Base-by-base conservation (phyloP, 164 flowering plant genomes). In the Magnolia sinica region DNA sequence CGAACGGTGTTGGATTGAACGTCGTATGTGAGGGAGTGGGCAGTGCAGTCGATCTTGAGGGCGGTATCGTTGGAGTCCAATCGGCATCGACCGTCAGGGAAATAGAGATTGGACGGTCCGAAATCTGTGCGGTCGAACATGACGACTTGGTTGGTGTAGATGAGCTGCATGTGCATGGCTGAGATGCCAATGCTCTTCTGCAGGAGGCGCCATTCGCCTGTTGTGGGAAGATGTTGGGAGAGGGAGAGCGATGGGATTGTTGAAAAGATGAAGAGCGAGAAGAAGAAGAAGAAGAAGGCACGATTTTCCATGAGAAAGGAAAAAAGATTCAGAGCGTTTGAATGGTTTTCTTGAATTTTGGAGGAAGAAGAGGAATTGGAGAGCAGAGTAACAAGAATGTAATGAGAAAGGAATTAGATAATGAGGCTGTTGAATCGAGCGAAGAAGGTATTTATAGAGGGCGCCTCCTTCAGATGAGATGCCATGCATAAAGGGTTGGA, bases 161-260 rank as follows among this genome's bases (percentile, higher is more conserved):
- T 83, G 31, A 91, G 79, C 74, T 91, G 95, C 91, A 89, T 88
- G 90, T 92, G 97, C 95, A 92, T 92, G 82, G 93, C 94, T 20
- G 94, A 88, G 70, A 92, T 76, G 55, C 97, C 97, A 22, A 89
- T 76, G 85, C 86, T 85, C 10, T 71, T 20, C 5, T 74, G 77
- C 11, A 83, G 76, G n/a, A 83, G 72, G 24, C 37, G 67, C 85
- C 85, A 83, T 50, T 66, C 22, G 10, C 85, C 85, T 8, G 74
- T 74, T 1, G 74, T 0, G 13, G 50, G 18, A 16, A 4, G 31
- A 1, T 20, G 61, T 16, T 31, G 8, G 31, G 23, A 1, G 23
- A 27, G 18, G 65, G 45, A 61, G 58, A 71, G 19, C 20, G 23
- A 9, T 22, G 37, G 23, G 27, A 71, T 11, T 20, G 55, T 22